Evolutionary conservation across 1,284 basidiomycete genomes (phyloP), one percentile per base, ranked within the genome.

Genomic region (Melampsora americana): DNA sequence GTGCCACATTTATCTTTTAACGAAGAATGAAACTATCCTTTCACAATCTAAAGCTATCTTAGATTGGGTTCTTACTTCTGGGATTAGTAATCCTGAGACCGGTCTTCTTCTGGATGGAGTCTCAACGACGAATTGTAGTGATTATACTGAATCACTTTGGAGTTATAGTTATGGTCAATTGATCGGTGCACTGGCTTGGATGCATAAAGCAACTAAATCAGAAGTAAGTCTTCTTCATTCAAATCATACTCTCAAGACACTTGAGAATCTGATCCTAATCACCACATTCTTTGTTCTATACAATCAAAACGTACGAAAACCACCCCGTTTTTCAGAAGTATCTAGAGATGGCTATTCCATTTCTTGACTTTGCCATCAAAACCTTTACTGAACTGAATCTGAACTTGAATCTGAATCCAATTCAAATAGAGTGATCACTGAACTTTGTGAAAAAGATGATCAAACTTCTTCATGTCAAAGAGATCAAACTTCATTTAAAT

Each of bases 121-220:
- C 7, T 35, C 26, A 9, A 35, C 32, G 4, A 62, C 23, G 5
- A 62, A 62, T 20, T 62, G 60, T 35, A 35, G 28, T 20, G 32
- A 62, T 28, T 62, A 23, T 28, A 62, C 60, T 35, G 28, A 62
- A 20, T 30, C 6, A 14, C 60, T 30, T 30, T 62, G 60, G 60
- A 62, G 6, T 9, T 62, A 62, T 28, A 62, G 20, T 16, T 62
- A 62, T 35, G 60, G 60, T 62, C 28, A 62, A 62, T 62, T 28
- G 18, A 28, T 62, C 32, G 60, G 60, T 62, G 20, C 60, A 7
- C 32, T 62, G 6, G 14, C 60, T 32, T 62, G 60, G 60, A 62
- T 62, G 60, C 60, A 62, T 18, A 62, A 35, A 35, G 60, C 60
- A 28, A 62, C 60, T 35, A 20, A 20, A 62, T 12, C 12, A 42